A percentile compares a stretch with the other conserved stretches of the same genome.
These are phyloP conservation scores for Spathaspora arborariae DNA, from an alignment of 805 yeast genomes.

Conservation along the genomic window DNA sequence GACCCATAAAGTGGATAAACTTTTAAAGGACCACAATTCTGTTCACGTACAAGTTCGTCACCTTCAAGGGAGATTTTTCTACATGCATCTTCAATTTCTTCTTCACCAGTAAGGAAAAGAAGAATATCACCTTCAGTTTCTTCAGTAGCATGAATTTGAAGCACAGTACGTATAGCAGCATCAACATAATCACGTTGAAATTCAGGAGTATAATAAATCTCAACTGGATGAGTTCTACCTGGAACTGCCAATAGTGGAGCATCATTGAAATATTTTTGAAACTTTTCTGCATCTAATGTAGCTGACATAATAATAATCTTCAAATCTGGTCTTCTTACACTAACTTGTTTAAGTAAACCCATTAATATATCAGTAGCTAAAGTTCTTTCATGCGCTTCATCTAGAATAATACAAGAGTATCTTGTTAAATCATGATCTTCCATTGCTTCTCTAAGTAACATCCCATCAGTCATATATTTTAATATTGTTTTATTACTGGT, in stretches of 20 bases:
- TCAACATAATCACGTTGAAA: constrained; percentile 92
- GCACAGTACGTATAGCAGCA: constrained; percentile 90
- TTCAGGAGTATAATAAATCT: constrained; percentile 94
- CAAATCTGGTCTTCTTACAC: constrained; percentile 76
- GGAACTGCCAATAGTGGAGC: constrained; percentile 97
- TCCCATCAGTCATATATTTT: constrained; percentile 98
- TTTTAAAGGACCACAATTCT: constrained; percentile 80
- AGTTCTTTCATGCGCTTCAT: constrained; percentile 98
- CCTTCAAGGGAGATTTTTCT: constrained; percentile 83
- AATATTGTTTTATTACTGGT: constrained; percentile 76
- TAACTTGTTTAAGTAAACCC: constrained; percentile 88
- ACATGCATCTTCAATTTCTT: constrained; percentile 96
- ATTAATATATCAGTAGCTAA: constrained; percentile 93
- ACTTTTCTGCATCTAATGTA: constrained; percentile 94
- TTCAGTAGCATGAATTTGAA: constrained; percentile 96
- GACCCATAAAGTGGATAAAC: constrained; percentile 97
- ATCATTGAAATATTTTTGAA: constrained; percentile 81
- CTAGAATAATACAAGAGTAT: constrained; percentile 87
- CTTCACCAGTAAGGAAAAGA: constrained; percentile 91
- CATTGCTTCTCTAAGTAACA: constrained; percentile 96
- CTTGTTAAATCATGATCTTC: constrained; percentile 78
- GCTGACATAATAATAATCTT: constrained; percentile 97
- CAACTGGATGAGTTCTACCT: constrained; percentile 97
- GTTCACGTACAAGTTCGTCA: constrained; percentile 85
- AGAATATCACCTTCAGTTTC: constrained; percentile 81